Evolutionary conservation across 129 eudicot species (phyloP).

Genomic region (Flaveria robusta): DNA sequence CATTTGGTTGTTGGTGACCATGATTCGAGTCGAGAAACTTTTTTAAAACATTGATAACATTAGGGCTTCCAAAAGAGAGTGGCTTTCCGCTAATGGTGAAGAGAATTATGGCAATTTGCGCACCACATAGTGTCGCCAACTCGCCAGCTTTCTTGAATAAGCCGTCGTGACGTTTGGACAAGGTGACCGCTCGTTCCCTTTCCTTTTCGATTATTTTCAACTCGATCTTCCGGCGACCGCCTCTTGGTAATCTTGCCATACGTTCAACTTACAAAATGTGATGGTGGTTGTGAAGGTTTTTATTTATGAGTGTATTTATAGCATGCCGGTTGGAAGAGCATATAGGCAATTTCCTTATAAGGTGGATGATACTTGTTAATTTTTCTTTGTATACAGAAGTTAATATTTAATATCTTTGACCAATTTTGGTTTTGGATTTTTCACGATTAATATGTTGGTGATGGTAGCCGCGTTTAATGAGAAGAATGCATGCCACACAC

Average conservation of each 20-base stretch:
- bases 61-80: conserved; percentile 24
- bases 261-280: not conserved
- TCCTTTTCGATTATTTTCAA: conserved; percentile 18
- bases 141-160: conserved; percentile 31
- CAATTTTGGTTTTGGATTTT: not conserved
- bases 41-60: not conserved
- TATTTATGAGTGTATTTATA: not conserved
- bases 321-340: not conserved
- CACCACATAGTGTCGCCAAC: conserved; percentile 33
- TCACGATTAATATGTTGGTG: not conserved
- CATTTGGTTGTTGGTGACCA: not conserved
- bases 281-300: not conserved
- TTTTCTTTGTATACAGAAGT: not conserved
- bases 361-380: conserved; percentile 4
- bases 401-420: conserved; percentile 5
- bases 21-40: not conserved
- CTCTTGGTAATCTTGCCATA: conserved; percentile 16
- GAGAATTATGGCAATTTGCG: conserved; percentile 15
- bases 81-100: conserved; percentile 34
- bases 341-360: not conserved
- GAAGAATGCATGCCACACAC: not conserved
- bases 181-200: conserved; percentile 9
- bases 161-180: conserved; percentile 23
- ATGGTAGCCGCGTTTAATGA: not conserved
- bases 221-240: conserved; percentile 11